phyloP scores from a whole-genome alignment of 768 basidiomycete genomes.

The Boletus vermiculosoides region DNA sequence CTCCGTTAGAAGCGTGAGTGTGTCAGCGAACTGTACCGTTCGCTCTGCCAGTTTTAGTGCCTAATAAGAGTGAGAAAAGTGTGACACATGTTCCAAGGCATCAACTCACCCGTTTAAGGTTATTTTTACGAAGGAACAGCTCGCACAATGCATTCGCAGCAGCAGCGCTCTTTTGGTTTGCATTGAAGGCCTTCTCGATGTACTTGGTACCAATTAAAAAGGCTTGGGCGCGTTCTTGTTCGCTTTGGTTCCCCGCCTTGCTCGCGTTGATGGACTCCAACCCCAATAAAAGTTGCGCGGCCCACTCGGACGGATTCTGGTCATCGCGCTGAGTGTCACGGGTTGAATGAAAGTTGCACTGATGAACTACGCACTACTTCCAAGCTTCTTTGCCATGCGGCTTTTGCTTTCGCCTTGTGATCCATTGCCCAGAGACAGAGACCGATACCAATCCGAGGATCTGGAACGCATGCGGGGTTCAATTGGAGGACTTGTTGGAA shows the following conservation, averaged over 20 bases:
- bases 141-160: slow-evolving; percentile 84
- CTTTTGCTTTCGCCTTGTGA: slow-evolving; percentile 75
- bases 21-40: slow-evolving; percentile 92
- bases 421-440: slow-evolving; percentile 91
- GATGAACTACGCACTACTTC: slow-evolving; percentile 65
- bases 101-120: slow-evolving; percentile 52
- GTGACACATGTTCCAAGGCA: background rate
- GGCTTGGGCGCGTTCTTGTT: slow-evolving; percentile 58
- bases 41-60: slow-evolving; percentile 93
- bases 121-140: slow-evolving; percentile 71
- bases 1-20: slow-evolving; percentile 78
- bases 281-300: slow-evolving; percentile 79
- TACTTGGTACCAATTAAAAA: slow-evolving; percentile 67
- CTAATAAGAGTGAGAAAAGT: slow-evolving; percentile 33
- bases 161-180: slow-evolving; percentile 67
- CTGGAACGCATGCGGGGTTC: slow-evolving; percentile 78
- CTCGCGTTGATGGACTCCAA: slow-evolving; percentile 85
- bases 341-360: background rate
- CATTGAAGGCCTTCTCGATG: slow-evolving; percentile 78
- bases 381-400: slow-evolving; percentile 87
- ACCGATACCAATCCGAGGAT: slow-evolving; percentile 95
- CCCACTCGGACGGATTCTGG: slow-evolving; percentile 77
- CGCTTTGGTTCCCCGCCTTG: slow-evolving; percentile 62
- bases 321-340: background rate
- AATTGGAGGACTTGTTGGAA: slow-evolving; percentile 84